Conservation (phyloP, 179 eudicot species). For the Gypsophila paniculata region DNA sequence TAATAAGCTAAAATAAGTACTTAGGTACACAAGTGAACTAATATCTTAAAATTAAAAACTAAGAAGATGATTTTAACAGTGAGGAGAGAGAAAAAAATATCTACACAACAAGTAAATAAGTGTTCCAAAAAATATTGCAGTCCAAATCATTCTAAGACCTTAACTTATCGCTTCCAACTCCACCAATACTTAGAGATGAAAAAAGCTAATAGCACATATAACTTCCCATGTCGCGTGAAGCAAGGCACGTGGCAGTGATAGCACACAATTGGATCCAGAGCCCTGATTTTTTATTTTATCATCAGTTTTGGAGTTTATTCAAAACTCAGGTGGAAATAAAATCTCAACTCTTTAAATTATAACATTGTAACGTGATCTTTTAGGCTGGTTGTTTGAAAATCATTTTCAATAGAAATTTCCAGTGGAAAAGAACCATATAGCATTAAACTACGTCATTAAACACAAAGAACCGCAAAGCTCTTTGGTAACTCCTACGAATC, state of each 20-base stretch:
- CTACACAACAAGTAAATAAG: no score
- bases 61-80: neutral
- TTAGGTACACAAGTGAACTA: neutral
- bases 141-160: neutral
- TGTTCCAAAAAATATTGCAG: neutral
- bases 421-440: neutral
- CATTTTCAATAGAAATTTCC: neutral
- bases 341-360: neutral
- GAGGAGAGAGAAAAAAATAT: no score
- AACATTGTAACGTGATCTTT: neutral
- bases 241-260: neutral
- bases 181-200: neutral
- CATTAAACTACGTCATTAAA: neutral
- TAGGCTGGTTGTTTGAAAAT: neutral
- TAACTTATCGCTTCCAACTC: neutral
- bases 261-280: neutral
- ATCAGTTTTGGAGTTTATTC: neutral
- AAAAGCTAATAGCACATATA: neutral
- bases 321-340: neutral
- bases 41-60: neutral
- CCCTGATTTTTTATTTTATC: neutral
- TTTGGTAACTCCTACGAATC: no score
- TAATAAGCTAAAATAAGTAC: neutral
- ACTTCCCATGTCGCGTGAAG: neutral
- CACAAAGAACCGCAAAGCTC: no score